These are phyloP conservation scores for Penicillium verrucosum DNA, from an alignment of 2,329 filamentous ascomycete genomes.

Conservation along the genomic window DNA sequence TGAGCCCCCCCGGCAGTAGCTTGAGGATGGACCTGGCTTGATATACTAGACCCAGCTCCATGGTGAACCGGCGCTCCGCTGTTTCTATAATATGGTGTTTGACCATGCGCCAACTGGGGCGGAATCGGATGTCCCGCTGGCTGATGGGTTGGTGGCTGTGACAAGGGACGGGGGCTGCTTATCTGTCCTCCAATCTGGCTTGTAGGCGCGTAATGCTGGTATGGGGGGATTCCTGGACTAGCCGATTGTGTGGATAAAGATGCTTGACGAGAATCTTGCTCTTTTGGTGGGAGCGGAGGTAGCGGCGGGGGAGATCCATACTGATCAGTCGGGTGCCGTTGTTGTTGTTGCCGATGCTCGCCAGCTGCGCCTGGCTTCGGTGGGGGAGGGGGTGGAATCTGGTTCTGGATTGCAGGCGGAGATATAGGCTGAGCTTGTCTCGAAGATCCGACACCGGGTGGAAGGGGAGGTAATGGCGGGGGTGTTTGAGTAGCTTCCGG, in stretches of 20 bases:
- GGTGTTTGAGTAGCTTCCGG: conserved; percentile 43
- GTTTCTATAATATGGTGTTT: conserved; percentile 3
- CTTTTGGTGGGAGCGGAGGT: conserved; percentile 40
- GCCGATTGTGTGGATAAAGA: conserved; percentile 11
- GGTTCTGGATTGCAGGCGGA: conserved; percentile 16
- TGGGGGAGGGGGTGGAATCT: conserved; percentile 35
- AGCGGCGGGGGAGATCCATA: conserved; percentile 33
- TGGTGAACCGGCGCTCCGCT: background rate
- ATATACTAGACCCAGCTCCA: background rate
- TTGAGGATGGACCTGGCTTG: background rate
- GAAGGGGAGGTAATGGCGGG: conserved; percentile 69
- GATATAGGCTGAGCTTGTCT: conserved; percentile 29
- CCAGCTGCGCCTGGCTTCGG: conserved; percentile 34
- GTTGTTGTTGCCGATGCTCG: conserved; percentile 13
- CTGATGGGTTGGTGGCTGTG: conserved; percentile 1
- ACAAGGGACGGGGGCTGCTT: background rate
- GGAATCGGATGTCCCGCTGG: conserved; percentile 5
- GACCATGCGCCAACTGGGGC: background rate
- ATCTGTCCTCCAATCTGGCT: background rate
- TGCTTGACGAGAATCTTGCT: conserved; percentile 20
- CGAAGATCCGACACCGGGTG: conserved; percentile 56
- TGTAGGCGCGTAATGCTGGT: conserved; percentile 23
- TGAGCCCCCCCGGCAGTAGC: conserved; percentile 4
- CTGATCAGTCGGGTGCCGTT: conserved; percentile 22
- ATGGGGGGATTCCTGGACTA: conserved; percentile 10